A percentile compares a stretch with the other conserved stretches of the same genome.
Conservation (phyloP, 2,329 filamentous ascomycete genomes). For the Remersonia thermophila region DNA sequence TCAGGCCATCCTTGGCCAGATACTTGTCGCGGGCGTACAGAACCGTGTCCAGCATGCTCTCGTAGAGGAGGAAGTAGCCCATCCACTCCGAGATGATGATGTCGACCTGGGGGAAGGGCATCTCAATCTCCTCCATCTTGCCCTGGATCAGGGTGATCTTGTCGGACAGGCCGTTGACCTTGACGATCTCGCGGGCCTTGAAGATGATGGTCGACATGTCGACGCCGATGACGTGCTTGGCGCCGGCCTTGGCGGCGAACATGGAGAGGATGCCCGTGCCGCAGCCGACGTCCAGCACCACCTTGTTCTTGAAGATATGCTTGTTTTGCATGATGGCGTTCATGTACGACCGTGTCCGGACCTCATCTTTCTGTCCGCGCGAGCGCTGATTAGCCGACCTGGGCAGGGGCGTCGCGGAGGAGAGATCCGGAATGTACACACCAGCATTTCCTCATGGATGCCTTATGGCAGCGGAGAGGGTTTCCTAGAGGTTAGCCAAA, state of each 20-base stretch:
- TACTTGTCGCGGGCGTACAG: conserved; percentile 93
- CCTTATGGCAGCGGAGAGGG: conserved; percentile 38
- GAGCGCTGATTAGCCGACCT: conserved; percentile 6
- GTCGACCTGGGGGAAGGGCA: conserved; percentile 91
- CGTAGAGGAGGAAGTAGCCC: conserved; percentile 98
- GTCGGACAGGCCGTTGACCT: conserved; percentile 78
- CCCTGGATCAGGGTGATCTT: conserved; percentile 97
- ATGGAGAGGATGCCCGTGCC: conserved; percentile 97
- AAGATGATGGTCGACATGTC: conserved; percentile 99
- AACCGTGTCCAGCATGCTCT: conserved; percentile 98
- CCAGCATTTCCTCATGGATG: conserved; percentile 97
- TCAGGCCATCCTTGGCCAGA: conserved; percentile 72
- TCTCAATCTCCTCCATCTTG: conserved; percentile 97
- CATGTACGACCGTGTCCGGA: conserved; percentile 92
- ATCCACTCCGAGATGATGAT: conserved; percentile 99
- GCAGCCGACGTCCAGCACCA: conserved; percentile 93
- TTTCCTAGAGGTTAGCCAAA: conserved; percentile 19
- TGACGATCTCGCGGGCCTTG: conserved; percentile 93
- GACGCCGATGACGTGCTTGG: conserved; percentile 96
- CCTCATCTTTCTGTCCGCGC: conserved; percentile 76
- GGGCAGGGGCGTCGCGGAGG: conserved; percentile 7
- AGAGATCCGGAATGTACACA: conserved; percentile 36
- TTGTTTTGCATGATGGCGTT: conserved; percentile 95
- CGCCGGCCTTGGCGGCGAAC: conserved; percentile 93
- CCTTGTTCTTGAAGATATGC: conserved; percentile 83